These are phyloP conservation scores for Barnettozyma pratensis DNA, from an alignment of 805 yeast genomes.

Conservation along the genomic window DNA sequence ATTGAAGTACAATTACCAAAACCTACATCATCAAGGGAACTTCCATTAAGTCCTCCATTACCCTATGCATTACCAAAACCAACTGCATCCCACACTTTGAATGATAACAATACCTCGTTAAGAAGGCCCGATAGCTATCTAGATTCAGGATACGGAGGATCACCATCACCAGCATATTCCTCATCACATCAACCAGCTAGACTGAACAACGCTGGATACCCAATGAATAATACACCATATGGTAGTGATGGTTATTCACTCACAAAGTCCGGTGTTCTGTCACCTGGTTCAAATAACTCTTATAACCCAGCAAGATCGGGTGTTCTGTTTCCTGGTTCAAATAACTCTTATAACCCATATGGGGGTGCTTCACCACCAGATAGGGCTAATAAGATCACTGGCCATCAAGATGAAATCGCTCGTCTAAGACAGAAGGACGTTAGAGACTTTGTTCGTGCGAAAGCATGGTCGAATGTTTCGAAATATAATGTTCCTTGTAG, in stretches of 20 bases:
- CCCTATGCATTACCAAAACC: neutral
- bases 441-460: slow-evolving; percentile 5
- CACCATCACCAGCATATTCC: too few relatives aligned
- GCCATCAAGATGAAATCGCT: neutral
- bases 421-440: slow-evolving; percentile 3
- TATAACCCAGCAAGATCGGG: too few relatives aligned
- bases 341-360: too few relatives aligned
- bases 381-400: neutral
- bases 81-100: neutral
- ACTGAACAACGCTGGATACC: neutral
- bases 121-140: neutral
- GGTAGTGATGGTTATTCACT: neutral
- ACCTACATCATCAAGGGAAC: neutral
- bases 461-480: neutral
- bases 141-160: too few relatives aligned
- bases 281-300: neutral
- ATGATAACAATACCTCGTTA: neutral
- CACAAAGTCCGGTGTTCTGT: neutral
- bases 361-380: too few relatives aligned
- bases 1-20: neutral
- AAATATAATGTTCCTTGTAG: neutral
- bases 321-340: too few relatives aligned
- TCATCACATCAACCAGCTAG: neutral
- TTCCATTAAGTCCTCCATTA: neutral
- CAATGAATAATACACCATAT: neutral